Evolutionary conservation across 306 rosid species (phyloP).

Genomic region (Cicer arietinum): DNA sequence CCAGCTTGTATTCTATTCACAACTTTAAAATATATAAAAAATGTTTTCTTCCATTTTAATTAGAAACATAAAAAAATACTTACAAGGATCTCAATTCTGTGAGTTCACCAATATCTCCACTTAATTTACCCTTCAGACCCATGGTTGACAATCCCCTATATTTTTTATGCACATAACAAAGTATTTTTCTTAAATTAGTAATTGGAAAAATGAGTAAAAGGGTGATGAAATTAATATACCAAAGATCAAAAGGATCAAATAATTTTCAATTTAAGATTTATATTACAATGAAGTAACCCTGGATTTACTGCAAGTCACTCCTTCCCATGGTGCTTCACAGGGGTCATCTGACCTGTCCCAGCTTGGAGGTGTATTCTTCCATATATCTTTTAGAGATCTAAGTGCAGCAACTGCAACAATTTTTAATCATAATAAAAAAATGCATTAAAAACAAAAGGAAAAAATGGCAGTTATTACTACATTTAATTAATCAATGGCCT

Average conservation of each 20-base stretch:
- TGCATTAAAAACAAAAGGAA: neutral
- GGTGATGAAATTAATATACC: neutral
- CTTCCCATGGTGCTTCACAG: conserved; percentile 86
- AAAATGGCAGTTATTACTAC: neutral
- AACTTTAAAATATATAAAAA: too few species aligned
- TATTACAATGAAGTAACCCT: conserved; percentile 88
- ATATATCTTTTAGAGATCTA: conserved; percentile 60
- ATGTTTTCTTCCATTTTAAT: too few species aligned
- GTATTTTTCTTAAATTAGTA: conserved; percentile 10
- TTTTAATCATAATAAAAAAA: conserved; percentile 24
- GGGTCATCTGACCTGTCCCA: conserved; percentile 83
- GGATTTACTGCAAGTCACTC: conserved; percentile 75
- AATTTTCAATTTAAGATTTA: conserved; percentile 25
- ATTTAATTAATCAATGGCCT: neutral
- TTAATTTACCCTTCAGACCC: conserved; percentile 70
- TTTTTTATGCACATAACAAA: conserved; percentile 20
- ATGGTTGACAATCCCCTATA: conserved; percentile 73
- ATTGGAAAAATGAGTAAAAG: conserved; percentile 11
- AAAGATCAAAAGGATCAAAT: conserved; percentile 10
- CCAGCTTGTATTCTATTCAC: too few species aligned
- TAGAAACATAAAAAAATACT: conserved; percentile 38
- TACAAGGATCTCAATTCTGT: conserved; percentile 75
- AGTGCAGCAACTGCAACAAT: conserved; percentile 65
- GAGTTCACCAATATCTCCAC: conserved; percentile 73
- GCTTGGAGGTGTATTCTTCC: conserved; percentile 82